Conservation (phyloP, 2,329 filamentous ascomycete genomes). For the Saccharata proteae region DNA sequence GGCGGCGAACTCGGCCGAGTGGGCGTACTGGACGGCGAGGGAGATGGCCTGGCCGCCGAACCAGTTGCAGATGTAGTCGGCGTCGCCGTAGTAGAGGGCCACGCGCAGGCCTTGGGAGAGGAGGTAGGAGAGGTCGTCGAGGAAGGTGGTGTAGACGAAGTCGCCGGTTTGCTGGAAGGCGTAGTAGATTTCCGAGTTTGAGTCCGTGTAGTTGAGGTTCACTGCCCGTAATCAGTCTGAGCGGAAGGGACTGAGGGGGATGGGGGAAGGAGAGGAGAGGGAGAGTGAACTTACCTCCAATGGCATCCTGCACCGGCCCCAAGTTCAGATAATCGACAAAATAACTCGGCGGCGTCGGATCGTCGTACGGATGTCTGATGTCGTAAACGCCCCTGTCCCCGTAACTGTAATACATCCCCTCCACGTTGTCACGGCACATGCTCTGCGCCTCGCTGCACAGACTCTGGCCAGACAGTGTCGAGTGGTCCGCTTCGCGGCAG, state of each 20-base stretch:
- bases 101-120: slow-evolving; percentile 27
- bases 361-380: slow-evolving; percentile 40
- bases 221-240: slow-evolving; percentile 20
- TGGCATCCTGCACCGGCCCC: slow-evolving; percentile 41
- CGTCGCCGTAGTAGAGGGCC: slow-evolving; percentile 22
- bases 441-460: slow-evolving; percentile 43
- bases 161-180: slow-evolving; percentile 39
- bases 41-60: slow-evolving; percentile 21
- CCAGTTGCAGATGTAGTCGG: slow-evolving; percentile 27
- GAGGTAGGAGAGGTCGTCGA: slow-evolving; percentile 29
- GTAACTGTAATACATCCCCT: slow-evolving; percentile 44
- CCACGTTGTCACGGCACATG: slow-evolving; percentile 46
- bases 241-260: no score
- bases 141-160: slow-evolving; percentile 50
- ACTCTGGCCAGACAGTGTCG: slow-evolving; percentile 21
- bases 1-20: slow-evolving; percentile 16
- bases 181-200: slow-evolving; percentile 37
- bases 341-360: slow-evolving; percentile 52
- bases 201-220: slow-evolving; percentile 46
- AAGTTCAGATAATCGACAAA: slow-evolving; percentile 56
- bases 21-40: slow-evolving; percentile 24
- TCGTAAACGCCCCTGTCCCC: slow-evolving; percentile 41
- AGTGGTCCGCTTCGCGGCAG: slow-evolving; percentile 38
- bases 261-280: not conserved
- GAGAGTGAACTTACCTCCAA: slow-evolving; percentile 36